Conservation (phyloP, 2,329 filamentous ascomycete genomes). For the Hymenoscyphus linearis region DNA sequence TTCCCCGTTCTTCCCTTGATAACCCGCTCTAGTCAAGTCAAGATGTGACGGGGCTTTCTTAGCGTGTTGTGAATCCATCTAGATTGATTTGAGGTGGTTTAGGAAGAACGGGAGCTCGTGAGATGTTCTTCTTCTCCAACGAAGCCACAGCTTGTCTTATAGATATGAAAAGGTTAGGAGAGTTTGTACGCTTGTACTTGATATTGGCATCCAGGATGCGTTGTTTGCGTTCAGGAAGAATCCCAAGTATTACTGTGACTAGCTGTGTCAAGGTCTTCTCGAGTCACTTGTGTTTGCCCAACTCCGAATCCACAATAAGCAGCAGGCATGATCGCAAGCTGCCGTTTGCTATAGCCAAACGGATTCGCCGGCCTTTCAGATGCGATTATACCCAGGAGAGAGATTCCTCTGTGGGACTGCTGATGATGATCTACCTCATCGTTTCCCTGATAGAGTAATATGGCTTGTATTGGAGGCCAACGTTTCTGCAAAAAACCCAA, state of each 20-base stretch:
- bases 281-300: neutral
- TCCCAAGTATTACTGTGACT: neutral
- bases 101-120: neutral
- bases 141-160: neutral
- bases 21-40: neutral
- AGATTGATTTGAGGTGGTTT: neutral
- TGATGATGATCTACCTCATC: neutral
- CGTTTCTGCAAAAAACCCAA: neutral
- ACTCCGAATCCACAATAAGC: neutral
- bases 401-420: neutral
- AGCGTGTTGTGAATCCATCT: constrained; percentile 1
- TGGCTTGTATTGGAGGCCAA: neutral
- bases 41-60: neutral
- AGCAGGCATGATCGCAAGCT: neutral
- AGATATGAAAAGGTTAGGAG: neutral
- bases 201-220: neutral
- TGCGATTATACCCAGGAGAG: neutral
- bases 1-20: neutral
- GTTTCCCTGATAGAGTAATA: neutral
- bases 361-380: neutral
- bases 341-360: neutral
- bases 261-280: neutral
- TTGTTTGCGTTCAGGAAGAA: neutral
- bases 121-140: neutral
- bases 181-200: neutral